phyloP scores from a whole-genome alignment of 768 basidiomycete species.

The Russula earlei region DNA sequence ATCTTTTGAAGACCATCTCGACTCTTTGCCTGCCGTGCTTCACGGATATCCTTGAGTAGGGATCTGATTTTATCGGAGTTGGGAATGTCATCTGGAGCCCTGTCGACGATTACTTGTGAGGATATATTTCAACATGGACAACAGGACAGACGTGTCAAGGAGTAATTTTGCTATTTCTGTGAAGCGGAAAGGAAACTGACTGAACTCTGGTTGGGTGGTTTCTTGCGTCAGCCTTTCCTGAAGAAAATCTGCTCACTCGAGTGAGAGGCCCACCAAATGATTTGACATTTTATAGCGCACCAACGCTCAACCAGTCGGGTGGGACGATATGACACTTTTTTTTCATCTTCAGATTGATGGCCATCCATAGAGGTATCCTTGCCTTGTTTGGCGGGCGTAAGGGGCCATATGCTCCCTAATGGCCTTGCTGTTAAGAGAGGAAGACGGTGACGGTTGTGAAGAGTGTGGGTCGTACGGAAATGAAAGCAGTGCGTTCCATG shows the following conservation, averaged over 20 bases:
- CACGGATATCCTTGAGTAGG: slow-evolving; percentile 88
- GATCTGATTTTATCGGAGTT: slow-evolving; percentile 77
- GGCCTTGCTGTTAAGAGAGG: neutral
- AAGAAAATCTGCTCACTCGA: slow-evolving; percentile 54
- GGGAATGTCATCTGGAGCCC: slow-evolving; percentile 84
- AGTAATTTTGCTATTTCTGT: slow-evolving; percentile 86
- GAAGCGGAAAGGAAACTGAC: slow-evolving; percentile 76
- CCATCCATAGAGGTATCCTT: slow-evolving; percentile 93
- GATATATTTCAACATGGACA: neutral
- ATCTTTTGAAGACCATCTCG: slow-evolving; percentile 73
- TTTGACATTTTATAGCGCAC: slow-evolving; percentile 37
- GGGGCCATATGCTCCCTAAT: slow-evolving; percentile 86
- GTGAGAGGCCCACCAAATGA: neutral
- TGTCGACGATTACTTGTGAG: slow-evolving; percentile 26
- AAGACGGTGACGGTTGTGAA: neutral
- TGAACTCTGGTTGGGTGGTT: slow-evolving; percentile 65
- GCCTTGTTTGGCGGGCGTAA: slow-evolving; percentile 79
- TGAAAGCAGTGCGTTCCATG: slow-evolving; percentile 87
- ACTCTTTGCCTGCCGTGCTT: slow-evolving; percentile 91
- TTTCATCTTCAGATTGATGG: slow-evolving; percentile 86
- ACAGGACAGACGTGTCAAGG: slow-evolving; percentile 73
- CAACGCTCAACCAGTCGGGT: slow-evolving; percentile 81
- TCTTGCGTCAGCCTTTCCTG: slow-evolving; percentile 68
- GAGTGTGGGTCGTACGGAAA: slow-evolving; percentile 49
- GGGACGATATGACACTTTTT: slow-evolving; percentile 90